phyloP scores from a whole-genome alignment of 2,329 filamentous ascomycete species.

The Lizonia empirigonia region DNA sequence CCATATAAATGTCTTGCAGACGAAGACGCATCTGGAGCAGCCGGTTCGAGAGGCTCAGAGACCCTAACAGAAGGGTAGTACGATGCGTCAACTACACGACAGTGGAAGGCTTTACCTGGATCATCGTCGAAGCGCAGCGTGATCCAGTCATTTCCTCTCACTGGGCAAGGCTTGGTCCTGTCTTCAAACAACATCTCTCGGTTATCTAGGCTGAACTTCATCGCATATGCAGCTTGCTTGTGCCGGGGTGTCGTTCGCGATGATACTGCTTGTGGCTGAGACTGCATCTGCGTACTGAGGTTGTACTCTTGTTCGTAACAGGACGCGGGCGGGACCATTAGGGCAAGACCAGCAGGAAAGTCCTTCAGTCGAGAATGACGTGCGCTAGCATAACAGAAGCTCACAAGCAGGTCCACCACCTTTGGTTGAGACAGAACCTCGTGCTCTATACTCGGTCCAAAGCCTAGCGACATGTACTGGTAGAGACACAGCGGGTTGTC shows the following conservation, averaged over 20 bases:
- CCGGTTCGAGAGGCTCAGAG: conserved; percentile 31
- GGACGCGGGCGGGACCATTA: conserved; percentile 55
- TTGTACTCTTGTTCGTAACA: conserved; percentile 27
- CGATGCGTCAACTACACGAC: conserved; percentile 55
- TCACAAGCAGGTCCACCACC: conserved; percentile 83
- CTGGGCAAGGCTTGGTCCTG: conserved; percentile 30
- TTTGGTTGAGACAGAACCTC: conserved; percentile 79
- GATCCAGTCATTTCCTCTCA: conserved; percentile 62
- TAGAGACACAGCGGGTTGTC: conserved; percentile 76
- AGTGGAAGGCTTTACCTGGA: conserved; percentile 50
- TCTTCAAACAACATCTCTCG: conserved; percentile 53
- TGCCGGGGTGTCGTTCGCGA: not conserved
- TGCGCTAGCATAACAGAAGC: conserved; percentile 74
- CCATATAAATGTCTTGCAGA: not conserved
- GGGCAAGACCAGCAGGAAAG: conserved; percentile 62
- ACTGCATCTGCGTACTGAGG: not conserved
- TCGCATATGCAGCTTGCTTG: not conserved
- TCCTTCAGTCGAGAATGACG: conserved; percentile 52
- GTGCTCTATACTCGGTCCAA: conserved; percentile 84
- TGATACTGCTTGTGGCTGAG: not conserved
- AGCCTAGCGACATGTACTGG: conserved; percentile 85
- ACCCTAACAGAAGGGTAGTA: conserved; percentile 52
- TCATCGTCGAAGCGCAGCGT: conserved; percentile 38
- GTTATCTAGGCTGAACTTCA: conserved; percentile 44
- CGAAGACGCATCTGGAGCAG: not conserved